Base-by-base conservation (phyloP, 1,139 yeast genomes). In the Debaryomyces nepalensis region DNA sequence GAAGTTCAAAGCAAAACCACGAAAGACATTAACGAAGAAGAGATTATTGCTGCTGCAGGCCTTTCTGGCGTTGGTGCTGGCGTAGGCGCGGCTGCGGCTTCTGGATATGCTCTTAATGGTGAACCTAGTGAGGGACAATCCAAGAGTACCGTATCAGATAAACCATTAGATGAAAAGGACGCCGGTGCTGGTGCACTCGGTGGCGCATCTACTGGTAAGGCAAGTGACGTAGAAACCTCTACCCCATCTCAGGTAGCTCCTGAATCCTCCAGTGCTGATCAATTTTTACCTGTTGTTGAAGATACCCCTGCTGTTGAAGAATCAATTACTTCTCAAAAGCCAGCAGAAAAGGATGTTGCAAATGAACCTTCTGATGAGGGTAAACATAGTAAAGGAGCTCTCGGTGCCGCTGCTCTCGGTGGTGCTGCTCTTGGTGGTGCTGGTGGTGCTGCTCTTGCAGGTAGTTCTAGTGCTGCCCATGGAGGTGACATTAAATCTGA, bases 171-270 rank as follows among this genome's bases (percentile, higher is more conserved):
- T 20, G 31, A 33, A 14, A 10, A 20, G 12, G 14, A 20, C 11
- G 23, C 48, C 21, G 38, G 44, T 37, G 41, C 50, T 14, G 47
- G 43, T 37, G 50, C 62, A 7, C 60, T 77, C 32, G 45, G 50
- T 34, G 47, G 55, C 40, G 81, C 87, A 41, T 14, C 32, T 29
- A 21, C 19, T 16, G 20, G 16, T 2, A 29, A 29, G n/a, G 15
- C 32, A 4, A 29, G 10, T 29, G 85, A 81, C 62, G 85, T 81
- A 8, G 73, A 68, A 51, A 54, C 70, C 22, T 83, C 84, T 55
- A 57, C 54, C 15, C 63, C 68, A 36, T 31, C 34, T 16, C 16
- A 5, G 4, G n/a, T 20, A 21, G 35, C 14, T 15, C 21, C 36
- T 1, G 27, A 33, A 4, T 10, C 20, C 9, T 24, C 24, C 11